Conservation (phyloP, 2,329 filamentous ascomycete species). For the Colletotrichum abscissum region DNA sequence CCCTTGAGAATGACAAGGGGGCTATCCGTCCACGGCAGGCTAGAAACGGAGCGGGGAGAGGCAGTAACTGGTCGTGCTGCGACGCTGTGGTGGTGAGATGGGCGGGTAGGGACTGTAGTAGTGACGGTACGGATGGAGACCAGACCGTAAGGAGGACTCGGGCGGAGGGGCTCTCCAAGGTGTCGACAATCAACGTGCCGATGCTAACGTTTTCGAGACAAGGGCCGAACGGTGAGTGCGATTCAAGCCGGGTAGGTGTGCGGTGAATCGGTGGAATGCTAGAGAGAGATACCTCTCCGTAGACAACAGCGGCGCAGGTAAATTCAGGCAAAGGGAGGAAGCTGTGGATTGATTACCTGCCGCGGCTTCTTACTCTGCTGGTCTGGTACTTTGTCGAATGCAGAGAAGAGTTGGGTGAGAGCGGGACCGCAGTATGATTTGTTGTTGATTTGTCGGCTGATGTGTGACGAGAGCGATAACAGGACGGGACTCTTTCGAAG, state of each 20-base stretch:
- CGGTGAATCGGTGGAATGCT: neutral
- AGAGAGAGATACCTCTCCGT: neutral
- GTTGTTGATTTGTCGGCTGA: slow-evolving; percentile 23
- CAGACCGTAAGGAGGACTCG: neutral
- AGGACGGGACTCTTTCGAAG: neutral
- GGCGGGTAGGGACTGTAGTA: neutral
- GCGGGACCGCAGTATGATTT: slow-evolving; percentile 13
- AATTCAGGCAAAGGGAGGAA: neutral
- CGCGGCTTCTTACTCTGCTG: neutral
- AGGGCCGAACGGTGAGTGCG: slow-evolving; percentile 1
- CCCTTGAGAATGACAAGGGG: slow-evolving; percentile 32
- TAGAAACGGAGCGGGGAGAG: slow-evolving; percentile 12
- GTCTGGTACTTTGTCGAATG: neutral
- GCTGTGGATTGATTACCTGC: neutral
- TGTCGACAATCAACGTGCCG: neutral
- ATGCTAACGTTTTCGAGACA: neutral
- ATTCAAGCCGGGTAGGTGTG: neutral
- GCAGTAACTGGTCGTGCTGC: neutral
- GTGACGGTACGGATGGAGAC: neutral
- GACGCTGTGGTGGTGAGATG: neutral
- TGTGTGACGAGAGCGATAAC: slow-evolving; percentile 7
- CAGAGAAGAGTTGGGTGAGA: slow-evolving; percentile 23
- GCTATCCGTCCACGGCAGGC: slow-evolving; percentile 14
- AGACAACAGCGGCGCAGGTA: neutral
- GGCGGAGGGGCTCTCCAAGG: neutral